Conservation (phyloP, 345 rosid species). For the Acer yangbiense region DNA sequence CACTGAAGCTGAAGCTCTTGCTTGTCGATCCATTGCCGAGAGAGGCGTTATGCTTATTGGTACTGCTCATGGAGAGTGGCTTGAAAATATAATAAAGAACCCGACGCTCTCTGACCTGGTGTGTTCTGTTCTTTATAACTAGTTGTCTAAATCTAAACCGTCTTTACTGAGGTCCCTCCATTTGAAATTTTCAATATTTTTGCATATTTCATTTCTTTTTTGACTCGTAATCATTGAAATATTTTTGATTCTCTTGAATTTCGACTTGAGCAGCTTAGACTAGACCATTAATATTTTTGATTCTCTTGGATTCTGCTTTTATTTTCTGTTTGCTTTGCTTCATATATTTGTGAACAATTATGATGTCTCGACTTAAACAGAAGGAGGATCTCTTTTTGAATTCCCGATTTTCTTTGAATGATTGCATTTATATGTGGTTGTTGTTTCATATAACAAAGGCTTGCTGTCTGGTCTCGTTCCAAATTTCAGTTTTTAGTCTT, state of each 20-base stretch:
- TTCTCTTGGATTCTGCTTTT: neutral
- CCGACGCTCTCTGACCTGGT: conserved; percentile 66
- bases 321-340: neutral
- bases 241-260: neutral
- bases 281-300: neutral
- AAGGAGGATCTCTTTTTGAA: neutral
- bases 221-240: neutral
- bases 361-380: neutral
- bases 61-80: conserved; percentile 70
- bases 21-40: conserved; percentile 68
- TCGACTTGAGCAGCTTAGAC: neutral
- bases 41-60: conserved; percentile 71
- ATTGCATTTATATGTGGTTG: no score
- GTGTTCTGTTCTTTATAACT: neutral
- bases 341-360: neutral
- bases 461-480: neutral
- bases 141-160: neutral
- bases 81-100: conserved; percentile 61
- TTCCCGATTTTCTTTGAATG: neutral
- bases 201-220: neutral
- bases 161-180: neutral
- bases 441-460: no score
- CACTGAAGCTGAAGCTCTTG: conserved; percentile 68
- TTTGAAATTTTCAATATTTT: neutral
- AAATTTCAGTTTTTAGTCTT: no score